A percentile compares a stretch with the other conserved stretches of the same genome.
phyloP scores from a whole-genome alignment of 225 moss, liverwort and hornwort genomes.

The Bryoerythrophyllum caledonicum region DNA sequence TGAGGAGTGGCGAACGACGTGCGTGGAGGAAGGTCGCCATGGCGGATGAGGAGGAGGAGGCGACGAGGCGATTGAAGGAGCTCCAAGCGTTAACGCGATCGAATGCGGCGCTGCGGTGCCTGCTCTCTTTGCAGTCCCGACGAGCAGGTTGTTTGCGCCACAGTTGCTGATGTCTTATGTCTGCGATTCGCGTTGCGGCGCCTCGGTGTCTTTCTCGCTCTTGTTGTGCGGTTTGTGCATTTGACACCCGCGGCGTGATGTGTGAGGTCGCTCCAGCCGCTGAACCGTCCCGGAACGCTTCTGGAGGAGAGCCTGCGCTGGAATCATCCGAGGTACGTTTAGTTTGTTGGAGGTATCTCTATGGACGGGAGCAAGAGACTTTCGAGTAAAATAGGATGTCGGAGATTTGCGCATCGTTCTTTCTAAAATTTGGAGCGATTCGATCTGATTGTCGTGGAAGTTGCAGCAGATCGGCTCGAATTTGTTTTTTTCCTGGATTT shows the following conservation, averaged over 20 bases:
- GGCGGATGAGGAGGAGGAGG: slow-evolving; percentile 12
- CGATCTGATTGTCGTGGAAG: not conserved
- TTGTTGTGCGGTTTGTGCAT: slow-evolving; percentile 2
- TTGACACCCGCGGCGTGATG: not conserved
- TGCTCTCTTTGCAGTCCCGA: slow-evolving; percentile 28
- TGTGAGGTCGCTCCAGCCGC: slow-evolving; percentile 2
- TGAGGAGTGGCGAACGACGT: too few relatives aligned
- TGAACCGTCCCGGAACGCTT: slow-evolving; percentile 1
- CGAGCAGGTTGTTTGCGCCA: slow-evolving; percentile 31
- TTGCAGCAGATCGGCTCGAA: not conserved
- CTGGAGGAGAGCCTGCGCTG: slow-evolving; percentile 7
- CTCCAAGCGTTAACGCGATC: slow-evolving; percentile 25
- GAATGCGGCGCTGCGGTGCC: slow-evolving; percentile 29
- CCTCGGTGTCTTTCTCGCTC: not conserved
- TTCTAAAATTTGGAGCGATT: not conserved
- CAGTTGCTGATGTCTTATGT: not conserved
- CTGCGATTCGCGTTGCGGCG: not conserved
- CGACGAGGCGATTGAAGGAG: slow-evolving; percentile 14
- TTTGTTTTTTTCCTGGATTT: too few relatives aligned
- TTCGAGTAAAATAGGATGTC: not conserved
- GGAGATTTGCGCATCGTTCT: not conserved
- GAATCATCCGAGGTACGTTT: slow-evolving; percentile 22
- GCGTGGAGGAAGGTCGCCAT: not conserved
- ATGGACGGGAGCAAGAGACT: not conserved
- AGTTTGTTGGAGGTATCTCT: not conserved